Conservation (phyloP, 2,329 filamentous ascomycete genomes). For the Tolypocladium nubicola region DNA sequence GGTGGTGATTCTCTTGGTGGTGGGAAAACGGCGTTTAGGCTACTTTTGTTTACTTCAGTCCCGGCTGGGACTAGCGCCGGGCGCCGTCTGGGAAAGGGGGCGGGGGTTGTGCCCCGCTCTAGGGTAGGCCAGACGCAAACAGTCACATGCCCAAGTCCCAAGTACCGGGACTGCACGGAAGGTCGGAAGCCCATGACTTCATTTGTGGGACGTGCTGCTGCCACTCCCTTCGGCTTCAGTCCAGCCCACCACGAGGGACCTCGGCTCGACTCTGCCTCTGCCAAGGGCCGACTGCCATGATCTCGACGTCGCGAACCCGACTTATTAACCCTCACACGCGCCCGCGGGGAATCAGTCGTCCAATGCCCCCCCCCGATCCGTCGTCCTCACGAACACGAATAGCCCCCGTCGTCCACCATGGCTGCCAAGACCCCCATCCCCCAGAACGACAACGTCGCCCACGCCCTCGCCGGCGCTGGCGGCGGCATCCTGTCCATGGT, state of each 20-base stretch:
- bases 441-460: conserved; percentile 93
- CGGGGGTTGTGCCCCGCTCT: background rate
- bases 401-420: conserved; percentile 10
- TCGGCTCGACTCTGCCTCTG: background rate
- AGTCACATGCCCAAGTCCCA: background rate
- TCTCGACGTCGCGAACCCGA: background rate
- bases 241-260: background rate
- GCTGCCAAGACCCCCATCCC: conserved; percentile 55
- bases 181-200: background rate
- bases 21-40: background rate
- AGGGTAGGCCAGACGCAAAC: background rate
- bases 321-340: background rate
- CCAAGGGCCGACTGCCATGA: background rate
- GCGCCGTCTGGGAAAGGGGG: background rate
- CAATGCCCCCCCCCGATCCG: background rate
- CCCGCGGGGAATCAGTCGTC: background rate
- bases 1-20: background rate
- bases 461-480: conserved; percentile 85
- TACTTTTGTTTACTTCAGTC: conserved; percentile 19
- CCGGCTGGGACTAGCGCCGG: conserved; percentile 11
- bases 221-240: background rate
- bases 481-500: conserved; percentile 94
- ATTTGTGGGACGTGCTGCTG: background rate
- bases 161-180: background rate
- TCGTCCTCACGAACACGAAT: background rate